Evolutionary conservation across 192 early-diverging fungal genomes (phyloP), one percentile per base, ranked within the genome.

Genomic region (Entomortierella beljakovae): DNA sequence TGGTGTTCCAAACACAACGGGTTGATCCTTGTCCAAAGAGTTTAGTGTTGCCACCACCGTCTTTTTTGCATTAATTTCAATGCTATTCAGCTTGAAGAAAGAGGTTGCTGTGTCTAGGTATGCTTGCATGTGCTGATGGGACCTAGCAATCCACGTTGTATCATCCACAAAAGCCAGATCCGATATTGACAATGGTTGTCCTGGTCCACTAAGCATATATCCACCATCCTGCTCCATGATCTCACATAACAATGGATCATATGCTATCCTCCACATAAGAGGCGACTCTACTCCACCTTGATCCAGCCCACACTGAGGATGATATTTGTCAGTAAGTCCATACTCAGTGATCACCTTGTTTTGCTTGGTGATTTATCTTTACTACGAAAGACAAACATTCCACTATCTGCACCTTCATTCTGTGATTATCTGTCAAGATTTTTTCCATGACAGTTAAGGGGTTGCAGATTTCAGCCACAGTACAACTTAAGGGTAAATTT

Each of bases 251-350:
- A 73, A 57, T 0, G 62, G 22, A 57, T 65, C 71, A 29, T 73
- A 73, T 0, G 57, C 71, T 0, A 73, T 15, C 0, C 71, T 9
- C 71, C 71, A 65, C 0, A 73, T 28, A 2, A 73, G 49, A 31
- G 71, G 71, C n/a, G 57, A 65, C 32, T 73, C 71, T 0, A 73
- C 63, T 22, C 71, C 61, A 10, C 71, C 71, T 46, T 73, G 71
- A 54, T 73, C 71, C 37, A 73, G 49, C 6, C 71, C 62, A 28
- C 71, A 73, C 1, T 51, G 31, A 1, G 71, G 63, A 6, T 53
- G 29, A 31, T 64, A 73, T 0, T 57, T 57, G 1, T 73, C 56
- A 0, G 71, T 73, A n/a, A 55, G 10, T 2, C 71, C 71, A 23
- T 60, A 73, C 1, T 57, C 71, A 5, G 71, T 73, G n/a, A 73